These are phyloP conservation scores for Fonsecaea pedrosoi DNA, from an alignment of 2,329 filamentous ascomycete genomes.

Conservation along the genomic window DNA sequence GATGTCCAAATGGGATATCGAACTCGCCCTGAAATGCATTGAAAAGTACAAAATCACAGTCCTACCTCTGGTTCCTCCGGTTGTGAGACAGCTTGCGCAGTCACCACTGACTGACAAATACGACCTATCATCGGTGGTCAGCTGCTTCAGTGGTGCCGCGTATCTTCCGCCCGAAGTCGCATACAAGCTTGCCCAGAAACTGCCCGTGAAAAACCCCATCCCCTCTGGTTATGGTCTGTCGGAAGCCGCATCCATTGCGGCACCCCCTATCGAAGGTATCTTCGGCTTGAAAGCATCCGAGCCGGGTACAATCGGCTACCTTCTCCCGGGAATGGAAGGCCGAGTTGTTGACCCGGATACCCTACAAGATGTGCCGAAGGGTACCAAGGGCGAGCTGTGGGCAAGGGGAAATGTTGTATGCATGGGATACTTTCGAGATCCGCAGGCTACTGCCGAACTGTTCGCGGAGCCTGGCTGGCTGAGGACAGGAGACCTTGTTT, in stretches of 20 bases:
- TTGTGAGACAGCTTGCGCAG: constrained; percentile 4
- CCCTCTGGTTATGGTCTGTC: constrained; percentile 1
- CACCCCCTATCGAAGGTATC: neutral
- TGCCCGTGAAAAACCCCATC: neutral
- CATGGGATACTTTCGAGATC: constrained; percentile 8
- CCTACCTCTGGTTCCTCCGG: neutral
- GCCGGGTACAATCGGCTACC: neutral
- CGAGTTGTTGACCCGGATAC: constrained; percentile 6
- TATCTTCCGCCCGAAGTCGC: neutral
- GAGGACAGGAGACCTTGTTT: constrained; percentile 5
- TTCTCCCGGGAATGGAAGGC: neutral
- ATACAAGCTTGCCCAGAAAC: neutral
- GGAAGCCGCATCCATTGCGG: neutral
- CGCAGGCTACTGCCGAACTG: constrained; percentile 3
- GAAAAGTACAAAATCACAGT: neutral
- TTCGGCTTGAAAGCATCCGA: constrained; percentile 1
- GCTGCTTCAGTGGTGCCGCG: neutral
- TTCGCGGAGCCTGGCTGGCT: constrained; percentile 5
- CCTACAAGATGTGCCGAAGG: neutral
- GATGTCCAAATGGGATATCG: neutral
- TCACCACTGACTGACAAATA: constrained; percentile 1
- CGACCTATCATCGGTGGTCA: neutral
- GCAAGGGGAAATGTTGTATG: neutral
- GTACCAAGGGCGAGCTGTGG: constrained; percentile 7
- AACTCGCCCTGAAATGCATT: constrained; percentile 4